Conservation (phyloP, 257 asterid genomes). For the Parsonsia alboflavescens region DNA sequence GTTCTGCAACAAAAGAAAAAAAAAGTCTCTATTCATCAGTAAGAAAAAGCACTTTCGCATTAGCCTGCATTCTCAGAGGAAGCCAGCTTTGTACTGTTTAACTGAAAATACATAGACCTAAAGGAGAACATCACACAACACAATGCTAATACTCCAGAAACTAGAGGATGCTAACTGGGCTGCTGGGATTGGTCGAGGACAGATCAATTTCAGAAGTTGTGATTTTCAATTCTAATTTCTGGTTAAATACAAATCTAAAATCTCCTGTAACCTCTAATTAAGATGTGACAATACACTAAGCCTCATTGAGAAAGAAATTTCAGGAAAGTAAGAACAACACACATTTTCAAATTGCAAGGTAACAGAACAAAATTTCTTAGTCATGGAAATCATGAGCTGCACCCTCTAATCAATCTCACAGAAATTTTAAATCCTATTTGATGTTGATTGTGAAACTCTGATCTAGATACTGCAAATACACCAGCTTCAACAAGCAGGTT, state of each 20-base stretch:
- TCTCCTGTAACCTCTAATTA: background rate
- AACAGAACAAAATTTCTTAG: background rate
- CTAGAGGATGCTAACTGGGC: background rate
- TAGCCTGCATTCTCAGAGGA: background rate
- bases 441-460: background rate
- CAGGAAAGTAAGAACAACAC: background rate
- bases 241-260: background rate
- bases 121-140: background rate
- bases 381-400: background rate
- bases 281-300: background rate
- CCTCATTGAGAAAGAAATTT: background rate
- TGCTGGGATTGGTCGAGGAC: background rate
- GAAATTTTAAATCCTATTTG: background rate
- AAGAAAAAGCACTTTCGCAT: background rate
- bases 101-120: background rate
- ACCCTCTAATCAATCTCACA: background rate
- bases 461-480: background rate
- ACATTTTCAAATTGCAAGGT: background rate
- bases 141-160: background rate
- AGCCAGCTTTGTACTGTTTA: background rate
- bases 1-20: constrained; percentile 46
- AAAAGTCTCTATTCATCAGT: constrained; percentile 7
- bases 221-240: background rate
- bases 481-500: background rate
- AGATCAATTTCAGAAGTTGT: background rate